Conservation (phyloP, 1,284 basidiomycete genomes). For the Cutaneotrichosporon sp. region DNA sequence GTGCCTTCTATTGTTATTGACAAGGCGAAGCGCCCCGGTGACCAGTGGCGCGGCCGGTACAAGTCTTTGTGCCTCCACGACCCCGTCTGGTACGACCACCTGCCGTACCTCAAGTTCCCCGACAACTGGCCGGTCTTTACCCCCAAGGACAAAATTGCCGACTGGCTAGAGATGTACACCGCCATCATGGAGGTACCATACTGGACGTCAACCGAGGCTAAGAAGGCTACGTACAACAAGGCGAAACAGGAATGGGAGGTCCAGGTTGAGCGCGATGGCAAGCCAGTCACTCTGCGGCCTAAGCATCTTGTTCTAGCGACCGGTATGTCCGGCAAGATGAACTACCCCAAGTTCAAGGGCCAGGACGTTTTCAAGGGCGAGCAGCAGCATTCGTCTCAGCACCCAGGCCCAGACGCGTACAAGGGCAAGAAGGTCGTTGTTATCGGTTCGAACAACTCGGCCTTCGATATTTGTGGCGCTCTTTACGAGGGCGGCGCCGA, state of each 20-base stretch:
- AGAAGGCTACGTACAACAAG: conserved; percentile 48
- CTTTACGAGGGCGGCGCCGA: conserved; percentile 48
- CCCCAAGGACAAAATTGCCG: conserved; percentile 49
- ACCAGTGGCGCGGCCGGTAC: conserved; percentile 52
- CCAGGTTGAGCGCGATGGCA: conserved; percentile 46
- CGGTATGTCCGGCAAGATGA: conserved; percentile 17
- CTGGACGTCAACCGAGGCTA: conserved; percentile 51
- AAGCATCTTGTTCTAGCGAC: conserved; percentile 23
- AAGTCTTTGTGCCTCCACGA: conserved; percentile 59
- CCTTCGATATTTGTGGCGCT: conserved; percentile 16
- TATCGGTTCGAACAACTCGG: conserved; percentile 21
- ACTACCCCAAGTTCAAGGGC: conserved; percentile 17
- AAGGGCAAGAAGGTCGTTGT: conserved; percentile 47
- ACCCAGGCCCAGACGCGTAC: conserved; percentile 49
- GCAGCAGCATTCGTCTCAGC: conserved; percentile 54
- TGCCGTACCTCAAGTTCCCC: conserved; percentile 52
- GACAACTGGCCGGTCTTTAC: conserved; percentile 57
- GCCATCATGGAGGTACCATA: conserved; percentile 32
- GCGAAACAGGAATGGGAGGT: conserved; percentile 51
- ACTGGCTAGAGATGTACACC: conserved; percentile 38
- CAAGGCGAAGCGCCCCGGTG: conserved; percentile 41
- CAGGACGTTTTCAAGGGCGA: conserved; percentile 54
- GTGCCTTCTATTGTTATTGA: conserved; percentile 45
- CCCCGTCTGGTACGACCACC: conserved; percentile 51
- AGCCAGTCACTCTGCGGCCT: conserved; percentile 53